phyloP scores from a whole-genome alignment of 768 basidiomycete species.

The Mycena alexandri region DNA sequence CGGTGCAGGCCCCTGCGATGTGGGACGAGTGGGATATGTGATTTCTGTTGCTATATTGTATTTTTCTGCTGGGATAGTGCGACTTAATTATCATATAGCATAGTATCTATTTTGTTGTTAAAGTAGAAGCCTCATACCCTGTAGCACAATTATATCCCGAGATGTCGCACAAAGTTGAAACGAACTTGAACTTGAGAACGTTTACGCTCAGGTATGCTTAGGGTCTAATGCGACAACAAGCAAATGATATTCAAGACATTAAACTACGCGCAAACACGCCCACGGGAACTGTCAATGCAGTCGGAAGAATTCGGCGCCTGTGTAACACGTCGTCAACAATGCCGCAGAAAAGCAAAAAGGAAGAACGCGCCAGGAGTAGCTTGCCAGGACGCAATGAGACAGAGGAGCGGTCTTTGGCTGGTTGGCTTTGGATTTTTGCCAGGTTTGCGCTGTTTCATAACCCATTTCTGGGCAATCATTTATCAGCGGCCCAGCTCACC shows the following conservation, averaged over 20 bases:
- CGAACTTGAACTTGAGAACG: no score
- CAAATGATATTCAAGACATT: no score
- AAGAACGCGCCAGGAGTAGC: slow-evolving; percentile 6
- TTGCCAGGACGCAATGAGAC: slow-evolving; percentile 4
- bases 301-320: no score
- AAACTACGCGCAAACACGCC: no score
- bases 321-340: no score
- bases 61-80: background rate
- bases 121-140: slow-evolving; percentile 8
- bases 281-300: no score
- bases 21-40: slow-evolving; percentile 88
- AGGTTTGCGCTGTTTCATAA: background rate
- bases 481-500: slow-evolving; percentile 3
- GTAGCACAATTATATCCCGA: slow-evolving; percentile 2
- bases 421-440: slow-evolving; percentile 4
- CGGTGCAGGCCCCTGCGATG: slow-evolving; percentile 47
- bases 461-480: background rate
- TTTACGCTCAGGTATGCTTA: no score
- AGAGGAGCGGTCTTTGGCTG: slow-evolving; percentile 5
- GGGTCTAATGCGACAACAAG: no score
- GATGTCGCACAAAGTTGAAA: no score
- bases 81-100: slow-evolving; percentile 16
- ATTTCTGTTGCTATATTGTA: background rate
- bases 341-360: no score
- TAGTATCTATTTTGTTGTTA: slow-evolving; percentile 27